Conservation (phyloP, 169 alveolate genomes). For the Babesia bigemina region DNA sequence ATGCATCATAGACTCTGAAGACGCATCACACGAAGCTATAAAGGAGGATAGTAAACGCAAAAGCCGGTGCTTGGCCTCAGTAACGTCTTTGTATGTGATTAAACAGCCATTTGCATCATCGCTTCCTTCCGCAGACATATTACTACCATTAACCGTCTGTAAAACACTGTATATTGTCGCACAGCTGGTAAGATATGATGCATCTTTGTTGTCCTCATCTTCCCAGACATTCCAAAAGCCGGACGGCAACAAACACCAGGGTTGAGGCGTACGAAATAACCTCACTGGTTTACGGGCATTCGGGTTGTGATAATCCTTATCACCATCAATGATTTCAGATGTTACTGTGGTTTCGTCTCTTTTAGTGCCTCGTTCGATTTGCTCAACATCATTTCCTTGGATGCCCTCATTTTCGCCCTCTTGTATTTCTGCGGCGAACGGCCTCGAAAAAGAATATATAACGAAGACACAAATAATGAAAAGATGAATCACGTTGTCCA, state of each 20-base stretch:
- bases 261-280: conserved; percentile 4
- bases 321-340: background rate
- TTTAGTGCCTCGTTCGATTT: too few species aligned
- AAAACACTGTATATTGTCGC: background rate
- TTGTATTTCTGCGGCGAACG: background rate
- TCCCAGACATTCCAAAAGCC: conserved; percentile 31
- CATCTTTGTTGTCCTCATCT: conserved; percentile 6
- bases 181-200: background rate
- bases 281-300: background rate
- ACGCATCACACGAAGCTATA: background rate
- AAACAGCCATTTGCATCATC: too few species aligned
- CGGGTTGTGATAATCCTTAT: background rate
- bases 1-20: background rate
- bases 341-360: too few species aligned
- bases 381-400: background rate
- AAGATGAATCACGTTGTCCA: background rate
- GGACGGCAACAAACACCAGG: conserved; percentile 22
- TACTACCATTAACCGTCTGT: background rate
- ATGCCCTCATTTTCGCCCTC: background rate
- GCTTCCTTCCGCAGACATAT: background rate
- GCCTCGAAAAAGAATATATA: background rate
- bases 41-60: background rate
- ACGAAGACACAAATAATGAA: background rate
- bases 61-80: conserved; percentile 12
- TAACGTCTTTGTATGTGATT: background rate